Base-by-base conservation (phyloP, 2,329 filamentous ascomycete species). In the Aspergillus calidoustus region DNA sequence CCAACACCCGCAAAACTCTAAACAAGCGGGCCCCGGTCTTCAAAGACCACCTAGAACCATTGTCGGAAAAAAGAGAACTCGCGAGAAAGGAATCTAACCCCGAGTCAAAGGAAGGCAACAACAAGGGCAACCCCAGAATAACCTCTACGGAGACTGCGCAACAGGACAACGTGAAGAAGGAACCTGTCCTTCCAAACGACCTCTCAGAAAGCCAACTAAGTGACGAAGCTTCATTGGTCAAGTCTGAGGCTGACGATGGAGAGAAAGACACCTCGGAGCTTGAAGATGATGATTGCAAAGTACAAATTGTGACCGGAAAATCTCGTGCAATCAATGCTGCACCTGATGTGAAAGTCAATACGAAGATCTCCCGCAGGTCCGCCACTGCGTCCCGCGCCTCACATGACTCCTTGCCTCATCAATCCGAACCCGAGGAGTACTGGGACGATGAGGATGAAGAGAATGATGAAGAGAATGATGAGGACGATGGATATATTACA, bases 361-460 rank as follows among this genome's bases (percentile, higher is more conserved):
- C 52, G 28, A 68, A 64, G 61, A 34, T 54, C 55, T 51, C 57
- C 11, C 59, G 59, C 9, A 72, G 68, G 44, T 70, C 71, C 38
- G 65, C 65, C 44, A 53, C 67, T 31, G 55, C 58, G 23, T 54
- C 67, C 41, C 68, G 67, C 51, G 7, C 59, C 7, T 48, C 57
- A 38, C 64, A 69, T 43, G 72, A 74, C 15, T 65, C 68, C 11
- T 51, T 66, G 13, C 69, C 69, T 9, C 64, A 71, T 15, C 72
- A 76, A 19, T 76, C 80, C 7, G 87, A 89, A 66, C 77, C 83
- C 0, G 89, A 92, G 68, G 90, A 93, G 73, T 91, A 89, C 69
- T 92, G 89, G 89, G 89, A 91, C 25, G 84, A 88, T 17, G 91
- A 93, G 19, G 89, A 91, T 17, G 89, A 94, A 28, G 90, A 91